Evolutionary conservation across 352 stramenopile species (phyloP).

Genomic region (Pseudoperonospora humuli): DNA sequence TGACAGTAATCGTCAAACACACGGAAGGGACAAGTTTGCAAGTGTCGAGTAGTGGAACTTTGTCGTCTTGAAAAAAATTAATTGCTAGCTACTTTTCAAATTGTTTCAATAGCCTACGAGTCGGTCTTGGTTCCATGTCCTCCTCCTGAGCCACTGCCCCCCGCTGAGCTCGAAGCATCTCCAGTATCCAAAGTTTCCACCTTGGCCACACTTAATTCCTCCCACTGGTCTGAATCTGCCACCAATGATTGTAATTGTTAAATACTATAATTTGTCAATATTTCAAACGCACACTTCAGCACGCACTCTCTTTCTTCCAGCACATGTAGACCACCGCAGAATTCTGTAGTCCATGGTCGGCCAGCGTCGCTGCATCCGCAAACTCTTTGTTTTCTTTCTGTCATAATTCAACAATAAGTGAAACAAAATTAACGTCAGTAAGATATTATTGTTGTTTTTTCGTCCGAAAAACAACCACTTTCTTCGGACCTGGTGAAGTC

Average conservation of each 20-base stretch:
- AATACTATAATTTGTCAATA: conserved; percentile 1
- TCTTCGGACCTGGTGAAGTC: conserved; percentile 35
- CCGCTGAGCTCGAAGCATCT: conserved; percentile 7
- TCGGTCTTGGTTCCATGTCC: conserved; percentile 11
- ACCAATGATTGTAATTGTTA: neutral
- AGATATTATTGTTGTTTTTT: too few species aligned
- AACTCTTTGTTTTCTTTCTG: conserved; percentile 74
- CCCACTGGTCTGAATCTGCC: conserved; percentile 69
- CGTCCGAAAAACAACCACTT: too few species aligned
- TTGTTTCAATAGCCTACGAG: conserved; percentile 5
- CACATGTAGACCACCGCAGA: conserved; percentile 82
- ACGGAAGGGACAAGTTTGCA: conserved; percentile 34
- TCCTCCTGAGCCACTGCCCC: conserved; percentile 6
- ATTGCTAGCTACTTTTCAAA: too few species aligned
- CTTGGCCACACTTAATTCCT: conserved; percentile 67
- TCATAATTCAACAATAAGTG: too few species aligned
- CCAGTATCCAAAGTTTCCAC: conserved; percentile 36
- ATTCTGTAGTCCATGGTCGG: conserved; percentile 79
- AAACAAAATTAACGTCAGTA: neutral
- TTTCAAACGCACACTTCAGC: neutral
- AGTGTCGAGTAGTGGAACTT: neutral
- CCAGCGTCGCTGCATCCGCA: conserved; percentile 64
- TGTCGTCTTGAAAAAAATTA: neutral
- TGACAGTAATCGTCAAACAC: conserved; percentile 44
- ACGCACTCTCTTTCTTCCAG: conserved; percentile 83